Evolutionary conservation across 116 monocot species (phyloP).

Genomic region (Thalassia testudinum): DNA sequence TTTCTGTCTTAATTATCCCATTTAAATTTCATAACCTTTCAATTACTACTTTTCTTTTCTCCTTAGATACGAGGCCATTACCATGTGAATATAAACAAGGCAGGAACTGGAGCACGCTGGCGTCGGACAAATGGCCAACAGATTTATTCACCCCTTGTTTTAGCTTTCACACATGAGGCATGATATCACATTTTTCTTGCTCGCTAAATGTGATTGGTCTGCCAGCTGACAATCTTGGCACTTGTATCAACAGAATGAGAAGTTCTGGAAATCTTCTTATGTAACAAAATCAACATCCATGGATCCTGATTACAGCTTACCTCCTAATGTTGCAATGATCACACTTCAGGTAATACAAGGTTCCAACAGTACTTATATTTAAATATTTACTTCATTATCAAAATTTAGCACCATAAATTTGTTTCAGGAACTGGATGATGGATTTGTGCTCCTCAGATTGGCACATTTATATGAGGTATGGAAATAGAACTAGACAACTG

Average conservation of each 20-base stretch:
- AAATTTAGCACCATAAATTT: background rate
- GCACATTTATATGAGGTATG: slow-evolving; percentile 77
- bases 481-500: background rate
- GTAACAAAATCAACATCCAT: slow-evolving; percentile 19
- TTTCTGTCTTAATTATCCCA: no score
- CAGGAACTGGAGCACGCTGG: slow-evolving; percentile 60
- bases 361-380: slow-evolving; percentile 1
- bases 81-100: slow-evolving; percentile 31
- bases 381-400: background rate
- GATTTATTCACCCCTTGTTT: slow-evolving; percentile 61
- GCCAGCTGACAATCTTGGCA: no score
- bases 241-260: slow-evolving; percentile 21
- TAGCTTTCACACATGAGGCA: slow-evolving; percentile 70
- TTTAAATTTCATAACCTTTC: no score
- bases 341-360: slow-evolving; percentile 45
- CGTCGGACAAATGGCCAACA: slow-evolving; percentile 69
- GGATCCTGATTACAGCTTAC: slow-evolving; percentile 47
- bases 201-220: no score
- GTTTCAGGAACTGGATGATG: slow-evolving; percentile 54
- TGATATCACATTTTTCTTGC: background rate
- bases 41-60: background rate
- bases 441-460: slow-evolving; percentile 43
- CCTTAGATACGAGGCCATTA: slow-evolving; percentile 50
- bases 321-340: slow-evolving; percentile 64
- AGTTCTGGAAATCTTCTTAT: slow-evolving; percentile 46